A percentile compares a stretch with the other conserved stretches of the same genome.
Conservation (phyloP, 1,284 basidiomycete genomes). For the Tilletia horrida region DNA sequence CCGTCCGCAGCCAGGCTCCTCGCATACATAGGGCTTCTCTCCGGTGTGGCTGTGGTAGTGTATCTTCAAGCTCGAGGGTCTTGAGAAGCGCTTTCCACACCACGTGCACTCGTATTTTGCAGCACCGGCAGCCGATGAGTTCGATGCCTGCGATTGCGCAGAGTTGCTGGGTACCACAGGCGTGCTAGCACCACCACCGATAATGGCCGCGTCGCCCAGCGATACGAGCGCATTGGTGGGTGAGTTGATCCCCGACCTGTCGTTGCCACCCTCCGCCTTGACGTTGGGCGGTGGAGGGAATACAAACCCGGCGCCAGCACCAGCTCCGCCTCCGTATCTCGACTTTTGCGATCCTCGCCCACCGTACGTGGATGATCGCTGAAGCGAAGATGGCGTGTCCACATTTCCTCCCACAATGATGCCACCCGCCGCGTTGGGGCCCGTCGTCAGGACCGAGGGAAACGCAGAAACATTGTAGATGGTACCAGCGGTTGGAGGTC, state of each 20-base stretch:
- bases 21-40: constrained; percentile 51
- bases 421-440: background rate
- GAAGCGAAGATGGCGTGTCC: background rate
- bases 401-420: no score
- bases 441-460: constrained; percentile 10
- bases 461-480: background rate
- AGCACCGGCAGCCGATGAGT: background rate
- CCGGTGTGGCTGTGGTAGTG: constrained; percentile 48
- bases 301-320: constrained; percentile 10
- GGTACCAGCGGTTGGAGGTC: background rate
- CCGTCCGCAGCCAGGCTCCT: constrained; percentile 46
- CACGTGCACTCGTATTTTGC: constrained; percentile 49
- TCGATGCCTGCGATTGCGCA: background rate
- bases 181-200: background rate
- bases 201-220: background rate
- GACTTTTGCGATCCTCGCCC: background rate
- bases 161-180: no score
- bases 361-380: constrained; percentile 1
- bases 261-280: background rate
- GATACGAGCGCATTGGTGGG: background rate
- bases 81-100: constrained; percentile 50
- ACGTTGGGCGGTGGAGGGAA: constrained; percentile 7
- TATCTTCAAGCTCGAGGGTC: constrained; percentile 50
- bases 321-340: background rate
- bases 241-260: no score